A percentile compares a stretch with the other conserved stretches of the same genome.
phyloP scores from a whole-genome alignment of 139 green algal species.

The Chlamydomonas applanata region DNA sequence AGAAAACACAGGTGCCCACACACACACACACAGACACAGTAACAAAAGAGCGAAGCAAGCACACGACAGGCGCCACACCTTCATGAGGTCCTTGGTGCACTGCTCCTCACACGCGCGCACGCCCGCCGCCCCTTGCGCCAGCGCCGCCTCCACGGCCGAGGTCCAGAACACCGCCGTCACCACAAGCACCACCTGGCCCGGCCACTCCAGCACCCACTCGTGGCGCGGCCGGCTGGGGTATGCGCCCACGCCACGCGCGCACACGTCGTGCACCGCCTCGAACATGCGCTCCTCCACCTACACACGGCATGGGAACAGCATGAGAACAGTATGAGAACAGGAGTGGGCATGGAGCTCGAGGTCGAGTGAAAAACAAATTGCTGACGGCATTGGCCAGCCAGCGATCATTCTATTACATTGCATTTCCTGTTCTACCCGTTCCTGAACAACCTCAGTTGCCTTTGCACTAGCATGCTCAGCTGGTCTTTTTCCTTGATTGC shows the following conservation, averaged over 20 bases:
- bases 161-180: conserved; percentile 63
- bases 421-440: too few species aligned
- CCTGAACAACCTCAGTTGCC: too few species aligned
- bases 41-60: too few species aligned
- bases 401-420: too few species aligned
- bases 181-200: conserved; percentile 73
- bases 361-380: background rate
- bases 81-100: conserved; percentile 56
- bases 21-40: too few species aligned
- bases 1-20: too few species aligned
- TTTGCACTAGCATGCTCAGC: too few species aligned
- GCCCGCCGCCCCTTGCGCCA: conserved; percentile 8
- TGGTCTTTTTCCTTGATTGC: too few species aligned
- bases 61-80: too few species aligned
- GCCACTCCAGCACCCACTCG: conserved; percentile 73
- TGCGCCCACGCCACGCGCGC: conserved; percentile 26
- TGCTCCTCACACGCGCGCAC: conserved; percentile 20
- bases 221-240: conserved; percentile 38
- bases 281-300: conserved; percentile 63
- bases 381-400: background rate
- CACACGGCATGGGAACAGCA: background rate
- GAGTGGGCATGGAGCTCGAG: background rate
- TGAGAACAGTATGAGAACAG: background rate
- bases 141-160: conserved; percentile 45
- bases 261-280: conserved; percentile 52